phyloP scores from a whole-genome alignment of 768 basidiomycete genomes.

The Atractiella rhizophila region DNA sequence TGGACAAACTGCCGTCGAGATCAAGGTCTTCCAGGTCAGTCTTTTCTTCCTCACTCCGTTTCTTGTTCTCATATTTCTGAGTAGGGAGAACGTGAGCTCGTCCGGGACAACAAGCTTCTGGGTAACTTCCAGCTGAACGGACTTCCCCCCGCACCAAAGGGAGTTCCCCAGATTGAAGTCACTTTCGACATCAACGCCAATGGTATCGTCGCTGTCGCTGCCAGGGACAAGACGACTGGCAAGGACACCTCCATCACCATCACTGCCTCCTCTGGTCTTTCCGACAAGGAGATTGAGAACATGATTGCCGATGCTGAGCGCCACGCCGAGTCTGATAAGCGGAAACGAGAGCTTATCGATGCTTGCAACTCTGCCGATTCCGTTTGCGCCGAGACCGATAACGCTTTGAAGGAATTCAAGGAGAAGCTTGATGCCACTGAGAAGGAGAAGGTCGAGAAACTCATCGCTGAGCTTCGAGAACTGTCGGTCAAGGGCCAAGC shows the following conservation, averaged over 20 bases:
- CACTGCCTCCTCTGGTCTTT: constrained; percentile 85
- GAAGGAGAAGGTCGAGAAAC: constrained; percentile 77
- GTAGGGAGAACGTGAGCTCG: constrained; percentile 81
- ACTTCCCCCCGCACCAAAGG: constrained; percentile 65
- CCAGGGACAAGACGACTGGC: constrained; percentile 40
- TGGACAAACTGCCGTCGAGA: constrained; percentile 96
- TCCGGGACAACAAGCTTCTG: constrained; percentile 91
- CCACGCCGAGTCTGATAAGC: constrained; percentile 59
- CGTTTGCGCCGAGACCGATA: constrained; percentile 81
- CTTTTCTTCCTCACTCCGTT: not conserved
- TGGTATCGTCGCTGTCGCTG: constrained; percentile 82
- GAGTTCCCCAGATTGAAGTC: constrained; percentile 64
- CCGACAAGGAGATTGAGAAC: constrained; percentile 83
- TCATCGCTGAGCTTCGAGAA: constrained; percentile 65
- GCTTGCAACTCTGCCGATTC: constrained; percentile 92
- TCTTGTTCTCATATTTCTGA: not conserved
- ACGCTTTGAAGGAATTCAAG: constrained; percentile 96
- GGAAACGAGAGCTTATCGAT: constrained; percentile 63
- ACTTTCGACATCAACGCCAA: constrained; percentile 84
- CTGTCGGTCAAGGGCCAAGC: constrained; percentile 69
- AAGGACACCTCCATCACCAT: constrained; percentile 40
- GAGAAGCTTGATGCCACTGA: constrained; percentile 77
- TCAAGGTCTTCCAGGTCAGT: constrained; percentile 72
- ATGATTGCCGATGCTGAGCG: constrained; percentile 90
- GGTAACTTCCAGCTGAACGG: constrained; percentile 99